Evolutionary conservation across 306 rosid species (phyloP).

Genomic region (Inga leiocalycina): DNA sequence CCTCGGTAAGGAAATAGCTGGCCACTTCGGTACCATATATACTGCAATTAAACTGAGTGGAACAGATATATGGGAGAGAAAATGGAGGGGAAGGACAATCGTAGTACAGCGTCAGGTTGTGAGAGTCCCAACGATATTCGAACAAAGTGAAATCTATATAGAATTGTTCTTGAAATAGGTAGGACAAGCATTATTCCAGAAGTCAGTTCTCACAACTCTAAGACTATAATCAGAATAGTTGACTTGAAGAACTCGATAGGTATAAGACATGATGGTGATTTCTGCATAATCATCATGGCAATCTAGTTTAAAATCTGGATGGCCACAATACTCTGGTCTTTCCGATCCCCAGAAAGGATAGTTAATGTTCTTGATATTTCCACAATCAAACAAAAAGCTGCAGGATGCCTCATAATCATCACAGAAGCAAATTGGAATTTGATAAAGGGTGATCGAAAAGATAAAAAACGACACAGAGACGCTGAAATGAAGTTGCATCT

Average conservation of each 20-base stretch:
- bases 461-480: conserved; percentile 33
- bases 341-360: conserved; percentile 59
- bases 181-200: conserved; percentile 44
- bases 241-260: conserved; percentile 43
- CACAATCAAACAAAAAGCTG: conserved; percentile 17
- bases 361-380: conserved; percentile 20
- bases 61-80: neutral
- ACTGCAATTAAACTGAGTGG: conserved; percentile 43
- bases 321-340: conserved; percentile 56
- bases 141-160: conserved; percentile 29
- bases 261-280: conserved; percentile 25
- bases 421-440: conserved; percentile 27
- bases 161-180: conserved; percentile 23
- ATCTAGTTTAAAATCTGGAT: conserved; percentile 48
- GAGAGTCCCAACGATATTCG: conserved; percentile 14
- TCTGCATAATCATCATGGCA: conserved; percentile 38
- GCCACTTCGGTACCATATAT: neutral
- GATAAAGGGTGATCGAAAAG: conserved; percentile 34
- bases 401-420: conserved; percentile 32
- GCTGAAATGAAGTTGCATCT: conserved; percentile 36
- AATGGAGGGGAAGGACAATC: conserved; percentile 30
- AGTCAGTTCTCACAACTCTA: conserved; percentile 48
- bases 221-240: conserved; percentile 7
- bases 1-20: conserved; percentile 34
- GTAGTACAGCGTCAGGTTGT: conserved; percentile 45